Evolutionary conservation across 805 yeast species (phyloP), one percentile per base, ranked within the genome.

Genomic region (Geotrichum ghanense): DNA sequence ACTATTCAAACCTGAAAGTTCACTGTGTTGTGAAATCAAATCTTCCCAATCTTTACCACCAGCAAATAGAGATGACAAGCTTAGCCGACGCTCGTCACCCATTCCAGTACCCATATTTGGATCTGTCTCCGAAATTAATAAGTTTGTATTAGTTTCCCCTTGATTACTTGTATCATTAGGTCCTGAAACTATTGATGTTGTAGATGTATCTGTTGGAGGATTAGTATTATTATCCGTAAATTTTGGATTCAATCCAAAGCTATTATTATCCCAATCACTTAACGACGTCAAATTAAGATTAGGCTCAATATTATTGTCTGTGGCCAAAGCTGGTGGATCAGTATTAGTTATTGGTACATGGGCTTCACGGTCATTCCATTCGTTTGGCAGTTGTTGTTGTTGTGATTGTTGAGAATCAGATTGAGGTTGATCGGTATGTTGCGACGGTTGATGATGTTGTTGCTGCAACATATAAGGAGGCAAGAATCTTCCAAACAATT

Each of bases 401-500:
- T 20, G 42, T 27, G 48, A 40, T 35, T 42, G 45, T 40, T 21
- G 26, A 16, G 12, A 43, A 24, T 20, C 43, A 34, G 31, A 43
- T 4, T 37, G 27, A 10, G 7, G 12, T 31, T 3, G 41, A n/a
- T n/a, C n/a, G 27, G 20, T 45, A 44, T 6, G 24, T n/a, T 12
- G 16, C 25, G 2, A 21, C 39, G 21, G 24, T 43, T 22, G 37
- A 27, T 19, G 41, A 46, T 1, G n/a, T 40, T 9, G 42, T 24
- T 14, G 42, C 23, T 49, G 47, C 56, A 79, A 69, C 94, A 85
- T 85, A 59, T 83, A 85, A 2, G 95, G 92, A 2, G 95, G 95
- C 43, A 85, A 59, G 52, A 83, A 80, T 35, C 84, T 67, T 1
- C 95, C 96, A 68, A 87, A 87, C 17, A 87, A 72, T 57, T 85